phyloP scores from a whole-genome alignment of 2,329 filamentous ascomycete genomes.

The Claviceps sp. region DNA sequence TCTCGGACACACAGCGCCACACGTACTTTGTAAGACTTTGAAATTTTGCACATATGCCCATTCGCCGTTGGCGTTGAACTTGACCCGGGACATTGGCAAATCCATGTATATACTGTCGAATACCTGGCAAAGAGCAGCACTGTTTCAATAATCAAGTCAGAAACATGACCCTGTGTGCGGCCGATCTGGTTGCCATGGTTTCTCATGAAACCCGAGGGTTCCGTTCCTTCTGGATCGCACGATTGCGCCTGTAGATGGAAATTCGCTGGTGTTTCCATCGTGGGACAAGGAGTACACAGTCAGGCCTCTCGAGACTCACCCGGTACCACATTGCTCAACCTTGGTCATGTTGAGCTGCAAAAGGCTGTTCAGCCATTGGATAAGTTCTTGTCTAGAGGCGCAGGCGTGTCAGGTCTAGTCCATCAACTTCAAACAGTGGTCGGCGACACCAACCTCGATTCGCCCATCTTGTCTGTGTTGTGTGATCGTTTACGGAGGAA shows the following conservation, averaged over 20 bases:
- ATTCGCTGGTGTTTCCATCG: not conserved
- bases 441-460: constrained; percentile 28
- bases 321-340: constrained; percentile 97
- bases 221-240: no score
- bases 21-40: constrained; percentile 87
- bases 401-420: constrained; percentile 9
- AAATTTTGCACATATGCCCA: constrained; percentile 98
- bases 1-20: not conserved
- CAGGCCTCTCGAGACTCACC: constrained; percentile 40
- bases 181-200: no score
- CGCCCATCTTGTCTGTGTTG: constrained; percentile 28
- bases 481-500: constrained; percentile 1
- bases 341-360: constrained; percentile 97
- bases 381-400: constrained; percentile 73
- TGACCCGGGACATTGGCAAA: constrained; percentile 87
- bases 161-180: no score
- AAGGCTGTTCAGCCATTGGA: constrained; percentile 94
- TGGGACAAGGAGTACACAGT: constrained; percentile 8
- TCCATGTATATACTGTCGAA: constrained; percentile 98
- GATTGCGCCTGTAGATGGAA: no score
- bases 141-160: constrained; percentile 23
- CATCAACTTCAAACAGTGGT: not conserved
- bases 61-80: constrained; percentile 96
- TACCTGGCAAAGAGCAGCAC: constrained; percentile 89
- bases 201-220: no score